Evolutionary conservation across 75 land plant genomes (phyloP), one percentile per base, ranked within the genome.

Genomic region (Azolla pinnata): DNA sequence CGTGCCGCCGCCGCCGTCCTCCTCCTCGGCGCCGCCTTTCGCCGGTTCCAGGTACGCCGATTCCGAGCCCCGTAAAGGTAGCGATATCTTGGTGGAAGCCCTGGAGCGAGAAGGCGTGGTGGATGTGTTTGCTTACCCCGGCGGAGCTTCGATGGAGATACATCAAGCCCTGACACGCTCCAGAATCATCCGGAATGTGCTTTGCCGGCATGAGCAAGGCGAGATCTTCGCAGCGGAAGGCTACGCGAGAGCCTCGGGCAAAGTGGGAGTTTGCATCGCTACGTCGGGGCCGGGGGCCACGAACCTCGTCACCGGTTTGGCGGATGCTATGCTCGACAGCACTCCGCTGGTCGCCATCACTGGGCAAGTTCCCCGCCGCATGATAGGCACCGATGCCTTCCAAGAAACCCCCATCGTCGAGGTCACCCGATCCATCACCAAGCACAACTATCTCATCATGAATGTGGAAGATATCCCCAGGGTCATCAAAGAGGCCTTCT

Each of bases 271-370:
- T 19, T 92, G 97, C 74, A 82, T 92, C 26, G 84, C 97, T 9
- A 92, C 97, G 1, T 88, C 97, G 0, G 97, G 97, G 5, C 97
- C 97, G 18, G 97, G 97, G 0, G 97, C 97, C 3, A 92, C 97
- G 50, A 92, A 88, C 52, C 67, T 92, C 48, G 95, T 92, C 19
- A 70, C 75, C 33, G 97, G 91, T 14, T 67, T 92, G 5, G 97
- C 97, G 7, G 90, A 92, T 54, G 97, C 97, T 0, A 12, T 85
- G 33, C 75, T 92, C 7, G 97, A 92, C 38, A 84, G 89, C 26
- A 65, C 82, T 27, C 95, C 97, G 1, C 20, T 92, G 20, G 95
- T 92, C 17, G 95, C 97, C 49, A 92, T 92, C 57, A 92, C 97
- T 12, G 95, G 97, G 7, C 97, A 91, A 67, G 97, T 92, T 9